Conservation (phyloP, 208 protist genomes). For the Porcisia hertigi region DNA sequence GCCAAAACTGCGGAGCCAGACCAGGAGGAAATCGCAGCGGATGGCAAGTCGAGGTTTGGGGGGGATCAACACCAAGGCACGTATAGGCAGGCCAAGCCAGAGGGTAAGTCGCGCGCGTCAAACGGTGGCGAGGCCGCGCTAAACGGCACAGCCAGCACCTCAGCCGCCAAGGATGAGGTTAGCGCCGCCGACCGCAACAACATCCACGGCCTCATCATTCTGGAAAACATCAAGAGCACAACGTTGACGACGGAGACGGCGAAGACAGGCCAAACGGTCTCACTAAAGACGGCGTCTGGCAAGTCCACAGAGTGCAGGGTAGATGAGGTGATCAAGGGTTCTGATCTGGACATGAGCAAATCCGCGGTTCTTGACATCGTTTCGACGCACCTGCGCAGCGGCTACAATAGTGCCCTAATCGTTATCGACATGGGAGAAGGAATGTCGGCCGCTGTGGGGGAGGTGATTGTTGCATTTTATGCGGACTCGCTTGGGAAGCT, state of each 20-base stretch:
- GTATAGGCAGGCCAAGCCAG: conserved; percentile 1
- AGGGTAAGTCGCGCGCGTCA: not conserved
- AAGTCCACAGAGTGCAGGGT: conserved; percentile 23
- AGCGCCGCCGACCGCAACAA: conserved; percentile 11
- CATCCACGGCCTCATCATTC: conserved; percentile 30
- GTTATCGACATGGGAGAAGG: conserved; percentile 23
- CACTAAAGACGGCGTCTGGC: conserved; percentile 25
- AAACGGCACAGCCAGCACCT: not conserved
- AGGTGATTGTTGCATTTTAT: conserved; percentile 29
- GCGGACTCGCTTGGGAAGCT: conserved; percentile 25
- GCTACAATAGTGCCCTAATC: conserved; percentile 28
- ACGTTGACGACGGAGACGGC: conserved; percentile 23
- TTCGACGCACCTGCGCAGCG: conserved; percentile 30
- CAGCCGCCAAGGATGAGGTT: not conserved
- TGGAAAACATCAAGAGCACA: conserved; percentile 29
- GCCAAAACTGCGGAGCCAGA: not conserved
- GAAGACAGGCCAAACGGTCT: conserved; percentile 26
- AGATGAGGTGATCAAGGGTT: conserved; percentile 16
- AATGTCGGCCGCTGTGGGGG: conserved; percentile 21
- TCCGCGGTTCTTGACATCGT: conserved; percentile 17
- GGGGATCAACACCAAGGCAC: conserved; percentile 4
- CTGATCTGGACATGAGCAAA: conserved; percentile 15
- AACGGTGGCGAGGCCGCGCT: not conserved
- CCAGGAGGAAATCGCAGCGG: not conserved
- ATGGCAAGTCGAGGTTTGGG: not conserved